phyloP scores from a whole-genome alignment of 108 stramenopile genomes.

The Mediolabrus comicus region DNA sequence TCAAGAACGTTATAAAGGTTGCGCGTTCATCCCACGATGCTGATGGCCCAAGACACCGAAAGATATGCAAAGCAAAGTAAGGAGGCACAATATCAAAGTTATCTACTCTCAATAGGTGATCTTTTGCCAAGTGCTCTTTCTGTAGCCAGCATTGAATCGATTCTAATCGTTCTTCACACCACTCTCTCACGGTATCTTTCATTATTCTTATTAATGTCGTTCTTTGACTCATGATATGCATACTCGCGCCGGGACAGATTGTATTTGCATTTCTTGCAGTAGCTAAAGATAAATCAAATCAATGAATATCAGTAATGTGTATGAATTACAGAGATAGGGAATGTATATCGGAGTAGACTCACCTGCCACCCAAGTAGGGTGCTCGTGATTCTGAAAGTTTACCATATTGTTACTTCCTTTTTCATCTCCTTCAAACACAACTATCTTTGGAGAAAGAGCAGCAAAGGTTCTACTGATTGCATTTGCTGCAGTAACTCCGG shows the following conservation, averaged over 20 bases:
- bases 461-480: slow-evolving; percentile 17
- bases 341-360: neutral
- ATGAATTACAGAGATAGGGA: neutral
- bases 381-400: slow-evolving; percentile 12
- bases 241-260: slow-evolving; percentile 46
- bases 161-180: slow-evolving; percentile 9
- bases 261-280: slow-evolving; percentile 55
- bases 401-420: slow-evolving; percentile 8
- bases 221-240: slow-evolving; percentile 50
- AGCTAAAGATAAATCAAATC: slow-evolving; percentile 5
- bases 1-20: slow-evolving; percentile 36
- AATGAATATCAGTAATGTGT: neutral
- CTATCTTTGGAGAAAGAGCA: slow-evolving; percentile 21
- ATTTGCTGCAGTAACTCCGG: slow-evolving; percentile 48
- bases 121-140: slow-evolving; percentile 5
- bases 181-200: slow-evolving; percentile 36
- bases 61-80: slow-evolving; percentile 45
- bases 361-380: slow-evolving; percentile 45
- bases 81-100: slow-evolving; percentile 38
- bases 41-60: slow-evolving; percentile 34
- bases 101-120: slow-evolving; percentile 12
- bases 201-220: slow-evolving; percentile 25
- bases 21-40: slow-evolving; percentile 35
- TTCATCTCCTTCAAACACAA: slow-evolving; percentile 38
- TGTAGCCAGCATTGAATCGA: slow-evolving; percentile 1